Conservation (phyloP, 2,329 filamentous ascomycete genomes). For the Beauveria sp. region DNA sequence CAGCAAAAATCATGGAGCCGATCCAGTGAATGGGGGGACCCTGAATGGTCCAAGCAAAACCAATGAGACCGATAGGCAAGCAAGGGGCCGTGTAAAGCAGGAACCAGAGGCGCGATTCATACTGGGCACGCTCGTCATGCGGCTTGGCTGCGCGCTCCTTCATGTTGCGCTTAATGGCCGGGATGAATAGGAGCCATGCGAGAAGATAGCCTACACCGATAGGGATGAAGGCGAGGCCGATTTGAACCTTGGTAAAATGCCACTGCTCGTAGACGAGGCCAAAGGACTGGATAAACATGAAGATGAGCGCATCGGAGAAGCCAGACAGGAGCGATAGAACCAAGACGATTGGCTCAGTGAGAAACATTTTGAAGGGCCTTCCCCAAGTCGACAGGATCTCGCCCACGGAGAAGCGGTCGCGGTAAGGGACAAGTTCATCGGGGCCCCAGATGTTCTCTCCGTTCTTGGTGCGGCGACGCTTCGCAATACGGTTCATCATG, state of each 20-base stretch:
- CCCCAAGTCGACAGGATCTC: conserved; percentile 51
- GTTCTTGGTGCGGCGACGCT: conserved; percentile 57
- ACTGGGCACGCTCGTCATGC: conserved; percentile 52
- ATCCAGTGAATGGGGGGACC: conserved; percentile 62
- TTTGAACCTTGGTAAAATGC: conserved; percentile 48
- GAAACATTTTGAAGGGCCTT: conserved; percentile 65
- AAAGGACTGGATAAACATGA: conserved; percentile 70
- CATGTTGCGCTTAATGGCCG: conserved; percentile 46
- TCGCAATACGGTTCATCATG: conserved; percentile 72
- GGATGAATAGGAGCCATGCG: conserved; percentile 52
- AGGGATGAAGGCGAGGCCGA: conserved; percentile 57
- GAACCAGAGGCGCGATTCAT: conserved; percentile 59
- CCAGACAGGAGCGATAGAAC: conserved; percentile 62
- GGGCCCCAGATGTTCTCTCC: conserved; percentile 61
- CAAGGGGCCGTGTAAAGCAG: conserved; percentile 54
- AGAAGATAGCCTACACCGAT: conserved; percentile 60
- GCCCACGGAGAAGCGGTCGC: conserved; percentile 47
- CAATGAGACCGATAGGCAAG: conserved; percentile 59
- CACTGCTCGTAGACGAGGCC: conserved; percentile 60
- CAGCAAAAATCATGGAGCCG: conserved; percentile 55
- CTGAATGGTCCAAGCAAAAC: conserved; percentile 61
- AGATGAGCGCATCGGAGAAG: conserved; percentile 68
- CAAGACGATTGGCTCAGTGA: conserved; percentile 67
- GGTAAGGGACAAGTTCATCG: conserved; percentile 58
- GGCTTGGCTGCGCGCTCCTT: conserved; percentile 42